phyloP scores from a whole-genome alignment of 2,329 filamentous ascomycete species.

The Aspergillus flavus region DNA sequence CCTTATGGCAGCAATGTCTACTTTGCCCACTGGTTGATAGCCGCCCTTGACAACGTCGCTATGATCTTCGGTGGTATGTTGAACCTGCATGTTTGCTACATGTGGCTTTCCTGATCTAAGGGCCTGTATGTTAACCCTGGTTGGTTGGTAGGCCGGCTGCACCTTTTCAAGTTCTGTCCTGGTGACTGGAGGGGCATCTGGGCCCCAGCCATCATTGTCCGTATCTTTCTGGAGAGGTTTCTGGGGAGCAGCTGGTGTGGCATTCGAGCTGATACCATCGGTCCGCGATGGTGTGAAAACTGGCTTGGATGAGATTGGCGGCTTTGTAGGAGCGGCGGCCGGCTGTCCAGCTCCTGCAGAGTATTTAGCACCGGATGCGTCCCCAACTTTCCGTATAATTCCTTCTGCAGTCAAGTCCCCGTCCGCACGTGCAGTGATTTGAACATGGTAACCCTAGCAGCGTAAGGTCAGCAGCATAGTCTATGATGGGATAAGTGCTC shows the following conservation, averaged over 20 bases:
- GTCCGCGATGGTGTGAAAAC: slow-evolving; percentile 79
- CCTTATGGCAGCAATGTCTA: slow-evolving; percentile 93
- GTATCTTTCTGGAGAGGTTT: slow-evolving; percentile 56
- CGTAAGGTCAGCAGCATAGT: slow-evolving; percentile 6
- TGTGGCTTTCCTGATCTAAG: slow-evolving; percentile 69
- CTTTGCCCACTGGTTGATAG: slow-evolving; percentile 93
- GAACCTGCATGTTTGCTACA: slow-evolving; percentile 59
- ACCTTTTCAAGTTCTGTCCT: slow-evolving; percentile 90
- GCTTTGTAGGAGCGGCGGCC: slow-evolving; percentile 57
- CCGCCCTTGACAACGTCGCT: slow-evolving; percentile 75
- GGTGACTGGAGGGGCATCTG: slow-evolving; percentile 87
- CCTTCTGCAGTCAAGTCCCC: slow-evolving; percentile 82
- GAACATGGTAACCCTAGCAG: slow-evolving; percentile 82
- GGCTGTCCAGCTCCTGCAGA: slow-evolving; percentile 66
- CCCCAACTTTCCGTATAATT: slow-evolving; percentile 90
- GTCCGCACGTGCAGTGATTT: slow-evolving; percentile 92
- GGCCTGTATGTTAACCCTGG: slow-evolving; percentile 89
- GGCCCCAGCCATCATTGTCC: slow-evolving; percentile 91
- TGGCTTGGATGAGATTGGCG: slow-evolving; percentile 82
- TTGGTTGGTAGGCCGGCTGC: slow-evolving; percentile 87
- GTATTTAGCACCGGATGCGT: slow-evolving; percentile 95
- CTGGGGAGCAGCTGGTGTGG: slow-evolving; percentile 58
- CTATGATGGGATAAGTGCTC: neutral
- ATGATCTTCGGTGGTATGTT: slow-evolving; percentile 49
- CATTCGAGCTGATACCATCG: slow-evolving; percentile 64